phyloP scores from a whole-genome alignment of 1,284 basidiomycete genomes.

The Ganoderma resinaceum region DNA sequence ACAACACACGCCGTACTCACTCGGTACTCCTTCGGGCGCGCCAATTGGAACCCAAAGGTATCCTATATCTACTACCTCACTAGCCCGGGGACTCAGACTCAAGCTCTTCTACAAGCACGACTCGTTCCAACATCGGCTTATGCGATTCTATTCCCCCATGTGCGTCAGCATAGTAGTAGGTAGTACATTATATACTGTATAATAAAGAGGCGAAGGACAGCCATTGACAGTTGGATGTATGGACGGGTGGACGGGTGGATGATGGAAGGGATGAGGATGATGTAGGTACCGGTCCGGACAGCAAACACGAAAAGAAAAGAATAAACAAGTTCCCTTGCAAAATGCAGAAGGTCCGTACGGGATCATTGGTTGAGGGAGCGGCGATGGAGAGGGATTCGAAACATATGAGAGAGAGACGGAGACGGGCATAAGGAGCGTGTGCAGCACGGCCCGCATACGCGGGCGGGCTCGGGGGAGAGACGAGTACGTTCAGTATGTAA shows the following conservation, averaged over 20 bases:
- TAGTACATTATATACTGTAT: slow-evolving; percentile 38
- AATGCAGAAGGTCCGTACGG: slow-evolving; percentile 14
- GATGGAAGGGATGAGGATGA: too few species aligned
- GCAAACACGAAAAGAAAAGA: slow-evolving; percentile 1
- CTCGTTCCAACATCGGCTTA: neutral
- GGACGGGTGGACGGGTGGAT: neutral
- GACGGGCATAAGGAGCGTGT: slow-evolving; percentile 14
- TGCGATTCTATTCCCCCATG: slow-evolving; percentile 29
- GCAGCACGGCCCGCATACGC: slow-evolving; percentile 13
- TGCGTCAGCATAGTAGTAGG: slow-evolving; percentile 35
- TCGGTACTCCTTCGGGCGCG: too few species aligned
- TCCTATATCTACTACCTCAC: too few species aligned
- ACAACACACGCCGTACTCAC: too few species aligned
- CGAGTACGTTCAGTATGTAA: too few species aligned
- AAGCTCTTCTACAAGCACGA: neutral
- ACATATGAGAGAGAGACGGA: slow-evolving; percentile 1
- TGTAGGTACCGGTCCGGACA: neutral
- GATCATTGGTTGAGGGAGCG: neutral
- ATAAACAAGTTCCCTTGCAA: slow-evolving; percentile 1
- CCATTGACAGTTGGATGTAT: slow-evolving; percentile 10
- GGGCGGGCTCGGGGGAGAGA: slow-evolving; percentile 6
- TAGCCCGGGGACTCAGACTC: slow-evolving; percentile 24
- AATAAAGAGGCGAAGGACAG: slow-evolving; percentile 20
- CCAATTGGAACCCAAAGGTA: too few species aligned
- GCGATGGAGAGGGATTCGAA: neutral